Conservation (phyloP, 2,329 filamentous ascomycete genomes). For the Zarea fungicola region DNA sequence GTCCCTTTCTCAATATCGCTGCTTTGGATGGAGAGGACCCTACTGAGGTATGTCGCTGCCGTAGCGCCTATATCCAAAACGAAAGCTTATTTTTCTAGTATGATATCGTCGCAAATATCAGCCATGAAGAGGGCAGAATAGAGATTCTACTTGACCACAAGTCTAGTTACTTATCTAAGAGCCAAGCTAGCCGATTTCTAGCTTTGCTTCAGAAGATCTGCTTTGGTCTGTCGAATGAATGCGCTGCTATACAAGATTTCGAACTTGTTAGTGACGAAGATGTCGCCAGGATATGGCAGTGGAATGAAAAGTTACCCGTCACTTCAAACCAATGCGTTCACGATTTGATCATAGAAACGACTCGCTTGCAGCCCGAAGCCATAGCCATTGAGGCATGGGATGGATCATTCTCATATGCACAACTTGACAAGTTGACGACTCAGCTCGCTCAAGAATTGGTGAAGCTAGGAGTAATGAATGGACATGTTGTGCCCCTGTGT, state of each 20-base stretch:
- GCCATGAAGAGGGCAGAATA: not conserved
- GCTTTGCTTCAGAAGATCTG: not conserved
- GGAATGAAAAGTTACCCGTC: not conserved
- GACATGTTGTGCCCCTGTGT: conserved; percentile 16
- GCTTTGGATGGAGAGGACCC: not conserved
- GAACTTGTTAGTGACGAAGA: not conserved
- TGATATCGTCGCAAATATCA: not conserved
- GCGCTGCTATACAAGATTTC: not conserved
- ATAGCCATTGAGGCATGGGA: conserved; percentile 20
- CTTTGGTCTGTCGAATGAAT: not conserved
- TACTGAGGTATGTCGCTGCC: not conserved
- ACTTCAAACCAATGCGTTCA: not conserved
- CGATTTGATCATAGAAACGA: not conserved
- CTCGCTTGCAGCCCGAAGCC: not conserved
- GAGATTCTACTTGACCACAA: not conserved
- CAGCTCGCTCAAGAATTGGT: conserved; percentile 10
- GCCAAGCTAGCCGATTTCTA: not conserved
- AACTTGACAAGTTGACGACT: conserved; percentile 23
- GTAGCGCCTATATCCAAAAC: not conserved
- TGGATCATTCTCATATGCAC: conserved; percentile 35
- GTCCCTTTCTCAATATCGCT: not conserved
- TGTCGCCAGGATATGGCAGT: not conserved
- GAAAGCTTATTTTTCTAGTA: not conserved
- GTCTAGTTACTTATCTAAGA: not conserved
- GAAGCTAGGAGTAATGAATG: conserved; percentile 4